Evolutionary conservation across 2,329 filamentous ascomycete genomes (phyloP), one percentile per base, ranked within the genome.

Genomic region (Pseudopyrenochaeta lycopersici): DNA sequence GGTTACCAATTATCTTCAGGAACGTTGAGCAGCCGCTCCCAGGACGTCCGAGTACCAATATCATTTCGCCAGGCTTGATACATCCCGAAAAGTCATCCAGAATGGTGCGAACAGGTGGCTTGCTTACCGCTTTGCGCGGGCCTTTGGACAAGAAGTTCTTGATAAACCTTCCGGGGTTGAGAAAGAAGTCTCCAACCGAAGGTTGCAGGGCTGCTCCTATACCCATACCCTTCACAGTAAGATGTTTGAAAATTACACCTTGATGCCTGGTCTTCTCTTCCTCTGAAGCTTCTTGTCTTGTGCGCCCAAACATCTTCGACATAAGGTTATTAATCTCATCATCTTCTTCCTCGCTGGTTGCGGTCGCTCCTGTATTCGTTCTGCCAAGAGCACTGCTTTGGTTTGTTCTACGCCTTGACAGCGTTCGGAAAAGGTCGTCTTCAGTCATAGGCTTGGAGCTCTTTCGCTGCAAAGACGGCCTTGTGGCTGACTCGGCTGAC

Each of bases 41-140:
- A 0, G 89, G 88, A 1, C 88, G 81, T 2, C 89, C 89, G 0
- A 91, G 78, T 0, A 91, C 88, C 0, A 90, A 76, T 1, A 90
- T 74, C 88, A 90, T 90, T 73, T 90, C 88, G 17, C 88, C 89
- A 0, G 88, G 88, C 69, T 88, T 87, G 45, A 91, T 85, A 60
- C 87, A 90, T 10, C 89, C 89, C 67, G 87, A 84, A 52, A 83
- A 85, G 62, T 85, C 81, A 47, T 89, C 82, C 18, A 92, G 75
- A 40, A 92, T 87, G 0, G 86, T 88, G 58, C 84, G 84, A 17
- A 88, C 73, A 0, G 88, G 85, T 0, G 84, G 82, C 62, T 84
- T 86, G 38, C 62, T 74, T 31, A 56, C 70, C 49, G 75, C 70
- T 49, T 69, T 70, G 41, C 71, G 71, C 45, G 73, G 77, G 30